phyloP scores from a whole-genome alignment of 2,329 filamentous ascomycete species.

The Colletotrichum aenigma region DNA sequence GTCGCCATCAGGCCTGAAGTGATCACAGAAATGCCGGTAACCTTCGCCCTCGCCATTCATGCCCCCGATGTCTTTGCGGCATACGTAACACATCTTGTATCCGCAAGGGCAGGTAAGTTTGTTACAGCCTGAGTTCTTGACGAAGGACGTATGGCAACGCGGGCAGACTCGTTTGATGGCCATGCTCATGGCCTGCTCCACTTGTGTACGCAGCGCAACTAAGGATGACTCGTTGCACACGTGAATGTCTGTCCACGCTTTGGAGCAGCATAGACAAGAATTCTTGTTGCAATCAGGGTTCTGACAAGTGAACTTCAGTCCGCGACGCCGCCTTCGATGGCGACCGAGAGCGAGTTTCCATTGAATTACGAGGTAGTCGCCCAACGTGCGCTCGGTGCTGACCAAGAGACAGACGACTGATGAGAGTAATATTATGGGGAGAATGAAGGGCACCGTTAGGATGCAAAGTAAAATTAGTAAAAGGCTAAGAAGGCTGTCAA shows the following conservation, averaged over 20 bases:
- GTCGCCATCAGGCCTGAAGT: conserved; percentile 85
- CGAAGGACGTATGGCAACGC: conserved; percentile 86
- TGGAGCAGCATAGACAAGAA: conserved; percentile 83
- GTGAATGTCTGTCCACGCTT: conserved; percentile 87
- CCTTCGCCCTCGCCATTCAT: conserved; percentile 60
- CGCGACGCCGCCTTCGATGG: conserved; percentile 72
- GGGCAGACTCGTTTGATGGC: conserved; percentile 96
- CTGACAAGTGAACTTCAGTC: conserved; percentile 79
- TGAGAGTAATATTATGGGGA: conserved; percentile 55
- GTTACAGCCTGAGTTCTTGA: conserved; percentile 94
- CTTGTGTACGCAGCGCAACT: conserved; percentile 82
- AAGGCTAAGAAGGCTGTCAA: conserved; percentile 52
- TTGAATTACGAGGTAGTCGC: conserved; percentile 45
- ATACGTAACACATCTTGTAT: conserved; percentile 98
- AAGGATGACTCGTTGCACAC: conserved; percentile 86
- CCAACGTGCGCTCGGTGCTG: conserved; percentile 45
- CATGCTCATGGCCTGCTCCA: conserved; percentile 91
- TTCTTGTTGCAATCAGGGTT: conserved; percentile 68
- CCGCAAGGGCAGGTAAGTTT: conserved; percentile 95
- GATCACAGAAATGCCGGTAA: conserved; percentile 94
- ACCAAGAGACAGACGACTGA: conserved; percentile 49
- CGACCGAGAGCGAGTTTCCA: conserved; percentile 68
- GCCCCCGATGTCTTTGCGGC: conserved; percentile 74
- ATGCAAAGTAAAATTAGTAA: conserved; percentile 58
- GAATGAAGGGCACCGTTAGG: conserved; percentile 58